phyloP scores from a whole-genome alignment of 345 rosid genomes.

The Gossypium sturtianum region DNA sequence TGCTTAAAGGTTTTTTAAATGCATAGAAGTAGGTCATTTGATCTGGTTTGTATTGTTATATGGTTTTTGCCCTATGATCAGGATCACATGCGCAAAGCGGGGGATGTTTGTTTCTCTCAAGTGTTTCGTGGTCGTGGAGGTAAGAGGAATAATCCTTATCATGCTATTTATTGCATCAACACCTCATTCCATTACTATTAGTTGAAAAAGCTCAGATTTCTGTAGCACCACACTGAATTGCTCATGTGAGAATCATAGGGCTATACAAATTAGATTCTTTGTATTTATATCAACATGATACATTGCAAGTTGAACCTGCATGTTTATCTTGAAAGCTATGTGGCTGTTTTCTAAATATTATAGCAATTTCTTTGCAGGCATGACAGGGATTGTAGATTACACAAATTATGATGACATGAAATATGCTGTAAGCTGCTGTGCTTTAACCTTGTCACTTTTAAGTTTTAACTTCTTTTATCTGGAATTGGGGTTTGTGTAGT shows the following conservation, averaged over 20 bases:
- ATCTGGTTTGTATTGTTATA: neutral
- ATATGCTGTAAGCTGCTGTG: constrained; percentile 67
- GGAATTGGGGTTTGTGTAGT: neutral
- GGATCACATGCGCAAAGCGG: constrained; percentile 99
- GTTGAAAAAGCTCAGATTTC: neutral
- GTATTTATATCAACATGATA: neutral
- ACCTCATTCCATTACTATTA: neutral
- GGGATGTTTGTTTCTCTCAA: constrained; percentile 95
- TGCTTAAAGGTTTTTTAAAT: neutral
- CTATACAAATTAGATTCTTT: neutral
- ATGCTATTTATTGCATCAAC: neutral
- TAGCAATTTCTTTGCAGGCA: constrained; percentile 42
- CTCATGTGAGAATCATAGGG: neutral
- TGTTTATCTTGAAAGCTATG: neutral
- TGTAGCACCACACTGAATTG: neutral
- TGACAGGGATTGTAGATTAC: constrained; percentile 87
- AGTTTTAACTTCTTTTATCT: neutral
- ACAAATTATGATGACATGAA: constrained; percentile 88
- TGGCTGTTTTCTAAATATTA: neutral
- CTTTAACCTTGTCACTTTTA: neutral
- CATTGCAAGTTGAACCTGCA: neutral
- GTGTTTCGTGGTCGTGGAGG: constrained; percentile 87
- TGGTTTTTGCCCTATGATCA: constrained; percentile 17
- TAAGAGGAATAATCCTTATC: constrained; percentile 7
- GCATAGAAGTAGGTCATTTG: neutral